Conservation (phyloP, 129 eudicot genomes). For the Erigeron canadensis region DNA sequence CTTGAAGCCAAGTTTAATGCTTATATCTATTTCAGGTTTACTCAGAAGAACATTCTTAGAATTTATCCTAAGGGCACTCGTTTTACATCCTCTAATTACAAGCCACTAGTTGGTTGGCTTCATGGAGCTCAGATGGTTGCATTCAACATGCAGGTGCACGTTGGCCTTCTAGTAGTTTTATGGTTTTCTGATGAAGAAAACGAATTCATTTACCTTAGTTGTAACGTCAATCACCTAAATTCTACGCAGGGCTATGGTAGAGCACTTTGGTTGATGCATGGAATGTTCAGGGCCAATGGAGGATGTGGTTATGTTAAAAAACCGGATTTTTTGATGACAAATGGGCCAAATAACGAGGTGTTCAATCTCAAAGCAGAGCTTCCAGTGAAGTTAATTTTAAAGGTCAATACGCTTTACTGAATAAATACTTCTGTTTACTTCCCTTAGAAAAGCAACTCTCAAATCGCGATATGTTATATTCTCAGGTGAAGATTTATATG, state of each 20-base stretch:
- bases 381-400: constrained; percentile 55
- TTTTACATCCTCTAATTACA: constrained; percentile 83
- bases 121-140: constrained; percentile 99
- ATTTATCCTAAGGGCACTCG: constrained; percentile 84
- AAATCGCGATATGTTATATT: background rate
- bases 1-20: background rate
- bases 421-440: background rate
- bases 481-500: constrained; percentile 79
- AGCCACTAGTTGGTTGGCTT: constrained; percentile 81
- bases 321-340: constrained; percentile 65
- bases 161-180: constrained; percentile 3
- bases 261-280: constrained; percentile 91
- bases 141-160: constrained; percentile 94
- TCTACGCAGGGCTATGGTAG: constrained; percentile 78
- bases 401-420: constrained; percentile 39
- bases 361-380: constrained; percentile 60
- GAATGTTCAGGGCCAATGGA: constrained; percentile 86
- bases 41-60: constrained; percentile 76
- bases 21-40: constrained; percentile 51
- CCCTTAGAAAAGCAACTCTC: too few relatives aligned
- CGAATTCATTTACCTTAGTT: too few relatives aligned
- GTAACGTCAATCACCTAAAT: too few relatives aligned
- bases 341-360: constrained; percentile 42
- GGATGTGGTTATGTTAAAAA: constrained; percentile 90
- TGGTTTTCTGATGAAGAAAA: background rate